Conservation (phyloP, 2,329 filamentous ascomycete genomes). For the Parascedosporium putredinis region DNA sequence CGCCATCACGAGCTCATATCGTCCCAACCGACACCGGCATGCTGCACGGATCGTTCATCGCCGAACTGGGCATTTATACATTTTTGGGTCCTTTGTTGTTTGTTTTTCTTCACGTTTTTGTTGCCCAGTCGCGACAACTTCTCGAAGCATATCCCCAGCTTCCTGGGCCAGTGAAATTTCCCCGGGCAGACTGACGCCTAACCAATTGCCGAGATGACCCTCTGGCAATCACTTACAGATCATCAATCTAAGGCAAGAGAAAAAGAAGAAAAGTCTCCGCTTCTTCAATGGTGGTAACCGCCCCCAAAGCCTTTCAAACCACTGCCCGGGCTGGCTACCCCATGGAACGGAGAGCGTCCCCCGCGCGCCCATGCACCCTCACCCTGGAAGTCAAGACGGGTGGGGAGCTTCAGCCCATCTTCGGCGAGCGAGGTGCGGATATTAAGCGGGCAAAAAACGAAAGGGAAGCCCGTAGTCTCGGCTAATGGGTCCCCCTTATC, state of each 20-base stretch:
- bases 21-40: too few relatives aligned
- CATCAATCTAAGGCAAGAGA: background rate
- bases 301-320: too few relatives aligned
- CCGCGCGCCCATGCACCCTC: background rate
- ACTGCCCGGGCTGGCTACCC: too few relatives aligned
- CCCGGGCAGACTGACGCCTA: background rate
- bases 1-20: too few relatives aligned
- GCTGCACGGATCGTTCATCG: too few relatives aligned
- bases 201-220: background rate
- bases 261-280: background rate
- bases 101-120: too few relatives aligned
- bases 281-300: background rate
- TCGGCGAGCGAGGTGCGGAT: background rate
- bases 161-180: too few relatives aligned
- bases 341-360: too few relatives aligned
- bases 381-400: background rate
- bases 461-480: background rate
- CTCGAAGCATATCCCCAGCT: too few relatives aligned
- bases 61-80: too few relatives aligned
- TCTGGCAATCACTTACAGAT: background rate
- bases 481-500: background rate
- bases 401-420: background rate
- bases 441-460: background rate
- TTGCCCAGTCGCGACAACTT: too few relatives aligned
- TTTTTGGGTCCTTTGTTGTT: too few relatives aligned